These are phyloP conservation scores for Phalaenopsis aphrodite DNA, from an alignment of 106 monocot genomes.

Conservation along the genomic window DNA sequence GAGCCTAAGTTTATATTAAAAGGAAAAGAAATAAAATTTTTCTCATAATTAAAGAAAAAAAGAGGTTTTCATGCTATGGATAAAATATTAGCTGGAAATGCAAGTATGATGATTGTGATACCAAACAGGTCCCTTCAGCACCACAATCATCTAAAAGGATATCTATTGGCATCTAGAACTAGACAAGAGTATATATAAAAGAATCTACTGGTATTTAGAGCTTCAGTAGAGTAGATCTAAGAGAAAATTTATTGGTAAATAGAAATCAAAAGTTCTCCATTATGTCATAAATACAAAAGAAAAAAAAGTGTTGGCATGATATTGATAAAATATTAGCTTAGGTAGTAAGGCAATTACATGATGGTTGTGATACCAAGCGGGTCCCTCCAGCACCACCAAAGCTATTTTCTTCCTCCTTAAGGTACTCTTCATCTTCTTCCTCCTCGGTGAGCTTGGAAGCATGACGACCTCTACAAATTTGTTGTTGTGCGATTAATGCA, in stretches of 20 bases:
- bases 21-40: no score
- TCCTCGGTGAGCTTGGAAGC: slow-evolving; percentile 70
- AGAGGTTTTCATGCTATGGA: no score
- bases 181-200: neutral
- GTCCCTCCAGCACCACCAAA: slow-evolving; percentile 46
- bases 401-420: slow-evolving; percentile 64
- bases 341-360: slow-evolving; percentile 34
- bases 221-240: neutral
- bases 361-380: slow-evolving; percentile 54
- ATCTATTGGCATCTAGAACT: no score
- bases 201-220: neutral
- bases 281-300: neutral
- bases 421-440: slow-evolving; percentile 74
- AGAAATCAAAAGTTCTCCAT: neutral
- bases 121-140: no score
- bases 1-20: neutral
- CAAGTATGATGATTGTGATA: no score
- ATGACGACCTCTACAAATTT: slow-evolving; percentile 47
- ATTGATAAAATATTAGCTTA: neutral
- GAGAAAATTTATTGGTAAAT: neutral
- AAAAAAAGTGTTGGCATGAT: neutral
- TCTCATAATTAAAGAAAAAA: no score
- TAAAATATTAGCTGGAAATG: no score
- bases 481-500: neutral
- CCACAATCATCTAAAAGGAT: no score